Base-by-base conservation (phyloP, 495 filamentous ascomycete genomes). In the Aspergillus ellipticus region DNA sequence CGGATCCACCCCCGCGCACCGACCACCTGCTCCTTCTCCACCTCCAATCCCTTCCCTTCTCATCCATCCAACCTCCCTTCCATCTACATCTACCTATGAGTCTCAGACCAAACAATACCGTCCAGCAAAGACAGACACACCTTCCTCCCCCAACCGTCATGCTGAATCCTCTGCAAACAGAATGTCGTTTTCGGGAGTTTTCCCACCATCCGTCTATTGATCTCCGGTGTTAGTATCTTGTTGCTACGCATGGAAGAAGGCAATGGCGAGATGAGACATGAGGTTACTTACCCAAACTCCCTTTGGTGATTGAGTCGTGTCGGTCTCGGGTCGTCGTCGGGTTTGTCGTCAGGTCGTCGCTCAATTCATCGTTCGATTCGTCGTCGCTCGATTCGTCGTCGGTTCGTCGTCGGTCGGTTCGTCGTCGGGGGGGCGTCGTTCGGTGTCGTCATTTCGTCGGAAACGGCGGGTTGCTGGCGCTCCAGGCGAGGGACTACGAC, bases 271-370 rank as follows among this genome's bases (percentile, higher is more conserved):
- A 33, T 35, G 17, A 22, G 29, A 26, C 4, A 47, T n/a, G n/a
- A n/a, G n/a, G n/a, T n/a, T n/a, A 57, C 55, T 46, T 57, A 57
- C 55, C 41, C 55, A 47, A 51, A 51, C 41, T 39, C 48, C 55
- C 48, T 57, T 48, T 49, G 47, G 24, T 47, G 4, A 15, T 6
- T 24, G 24, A 41, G 46, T 24, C 39, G 47, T 35, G 26, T 15
- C 31, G n/a, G 13, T 19, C 10, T 24, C 11, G 16, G 8, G 5
- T 3, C 24, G 24, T 28, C 24, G 24, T 28, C 24, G 24, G 11
- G 11, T 39, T 15, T 2, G 13, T n/a, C 13, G 35, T n/a, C 35
- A 35, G 9, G 28, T 10, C 28, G 28, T 31, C 4, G 28, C 28
- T 35, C 33, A 11, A 3, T 35, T 35, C 33, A 15, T 35, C 10